Base-by-base conservation (phyloP, 2,329 filamentous ascomycete species). In the Alternaria ventricosa region DNA sequence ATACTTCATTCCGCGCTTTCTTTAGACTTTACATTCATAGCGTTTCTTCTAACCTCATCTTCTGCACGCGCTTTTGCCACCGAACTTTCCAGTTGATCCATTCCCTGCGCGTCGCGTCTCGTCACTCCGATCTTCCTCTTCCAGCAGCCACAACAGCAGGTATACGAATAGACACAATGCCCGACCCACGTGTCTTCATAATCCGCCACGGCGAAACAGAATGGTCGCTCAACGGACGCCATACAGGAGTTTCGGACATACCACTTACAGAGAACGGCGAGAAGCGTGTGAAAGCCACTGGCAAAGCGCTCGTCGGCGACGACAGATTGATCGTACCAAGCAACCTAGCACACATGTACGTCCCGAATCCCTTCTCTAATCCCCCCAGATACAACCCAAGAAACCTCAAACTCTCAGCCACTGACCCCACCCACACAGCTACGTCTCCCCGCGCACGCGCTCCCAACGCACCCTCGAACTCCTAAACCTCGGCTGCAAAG, bases 401-500 rank as follows among this genome's bases (percentile, higher is more conserved):
- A 8, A 6, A 20, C 11, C 9, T 10, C 18, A 28, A 46, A 25
- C 15, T 10, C 36, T 6, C 36, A 44, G 46, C 3, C 11, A 23
- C 18, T 58, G 51, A 60, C 18, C 15, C 12, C 28, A 11, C n/a
- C 3, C 12, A 41, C 6, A 61, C 61, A 87, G 87, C 72, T 97
- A 95, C 80, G 93, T 97, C 44, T 97, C 93, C 2, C 95, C 94
- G 3, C 90, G 94, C 50, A 88, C 87, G 65, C 91, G 94, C 63
- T 93, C 95, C 20, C 94, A 96, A 80, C 87, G 89, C 55, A 98
- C 94, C n/a, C 90, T 97, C 75, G 93, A 97, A 78, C 87, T 97
- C 51, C 88, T 97, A 25, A 88, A 92, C 71, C 83, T 97, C 20
- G 92, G 90, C 54, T 89, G 90, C 75, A 80, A 83, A n/a, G 87